Base-by-base conservation (phyloP, 352 stramenopile genomes). In the Phytopythium boreale region DNA sequence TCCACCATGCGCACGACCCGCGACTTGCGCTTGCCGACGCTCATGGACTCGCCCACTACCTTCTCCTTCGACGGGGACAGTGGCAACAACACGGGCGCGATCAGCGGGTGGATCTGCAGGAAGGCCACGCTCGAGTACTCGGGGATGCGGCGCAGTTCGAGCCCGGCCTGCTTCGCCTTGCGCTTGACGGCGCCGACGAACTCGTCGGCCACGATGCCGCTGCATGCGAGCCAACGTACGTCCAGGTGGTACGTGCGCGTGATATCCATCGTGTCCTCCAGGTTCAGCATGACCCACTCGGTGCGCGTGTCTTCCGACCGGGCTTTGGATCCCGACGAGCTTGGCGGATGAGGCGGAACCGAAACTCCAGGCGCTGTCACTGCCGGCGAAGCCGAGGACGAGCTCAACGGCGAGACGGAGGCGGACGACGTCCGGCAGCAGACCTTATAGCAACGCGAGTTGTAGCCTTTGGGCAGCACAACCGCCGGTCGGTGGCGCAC, bases 221-320 rank as follows among this genome's bases (percentile, higher is more conserved):
- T 90, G 68, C 85, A 93, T n/a, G 83, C 85, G 11, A 92, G 67
- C 85, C 85, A 93, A 5, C 83, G 81, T 29, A 93, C 71, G 41
- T 92, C 85, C 44, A 93, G 64, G 50, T 93, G 83, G 37, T 82
- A 93, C 29, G 68, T 89, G 27, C 76, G 76, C 11, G 73, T 74
- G 4, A 85, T 67, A 52, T 85, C 64, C 70, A 89, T 80, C 3
- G 69, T 82, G 47, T 87, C 79, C 64, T 92, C 83, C 4, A 93
- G 44, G 2, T 77, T 73, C 41, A 93, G 71, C 76, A 93, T 80
- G 11, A 89, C 66, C 83, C 85, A 93, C 61, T 93, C 84, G 22
- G 77, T 88, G 26, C 84, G 76, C 3, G 72, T 76, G 56, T 92
- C 84, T 26, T 78, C 63, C 4, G 56, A 62, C n/a, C 41, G 41